phyloP scores from a whole-genome alignment of 1,284 basidiomycete species.

The Rhizoctonia solani region DNA sequence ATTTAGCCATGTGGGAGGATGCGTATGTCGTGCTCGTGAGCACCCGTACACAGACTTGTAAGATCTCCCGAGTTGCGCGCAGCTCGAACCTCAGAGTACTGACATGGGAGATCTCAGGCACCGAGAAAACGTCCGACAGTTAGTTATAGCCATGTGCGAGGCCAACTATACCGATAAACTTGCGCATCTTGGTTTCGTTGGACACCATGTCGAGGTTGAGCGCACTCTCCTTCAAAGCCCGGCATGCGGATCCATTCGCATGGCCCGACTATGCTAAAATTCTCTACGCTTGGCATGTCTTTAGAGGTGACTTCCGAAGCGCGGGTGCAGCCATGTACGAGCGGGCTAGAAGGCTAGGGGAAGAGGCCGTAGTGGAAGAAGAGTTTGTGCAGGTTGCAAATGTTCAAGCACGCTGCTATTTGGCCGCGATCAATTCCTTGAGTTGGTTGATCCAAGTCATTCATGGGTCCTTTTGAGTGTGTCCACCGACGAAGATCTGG shows the following conservation, averaged over 20 bases:
- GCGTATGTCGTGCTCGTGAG: conserved; percentile 80
- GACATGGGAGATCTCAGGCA: conserved; percentile 56
- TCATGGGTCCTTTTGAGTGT: conserved; percentile 81
- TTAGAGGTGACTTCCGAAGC: conserved; percentile 83
- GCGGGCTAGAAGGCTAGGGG: conserved; percentile 78
- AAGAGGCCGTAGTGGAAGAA: conserved; percentile 51
- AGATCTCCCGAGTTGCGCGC: conserved; percentile 46
- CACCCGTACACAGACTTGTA: conserved; percentile 77
- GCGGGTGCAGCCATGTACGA: conserved; percentile 94
- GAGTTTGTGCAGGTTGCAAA: conserved; percentile 65
- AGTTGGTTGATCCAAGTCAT: conserved; percentile 77
- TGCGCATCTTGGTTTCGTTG: conserved; percentile 84
- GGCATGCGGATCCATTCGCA: conserved; percentile 88
- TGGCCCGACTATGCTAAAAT: conserved; percentile 89
- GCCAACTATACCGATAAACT: conserved; percentile 78
- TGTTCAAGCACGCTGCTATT: conserved; percentile 80
- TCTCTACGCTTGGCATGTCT: conserved; percentile 92
- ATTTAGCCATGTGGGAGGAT: conserved; percentile 77
- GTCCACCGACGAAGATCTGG: conserved; percentile 49
- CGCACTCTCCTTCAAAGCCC: conserved; percentile 90
- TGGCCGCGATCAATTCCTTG: conserved; percentile 90
- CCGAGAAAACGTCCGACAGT: conserved; percentile 74
- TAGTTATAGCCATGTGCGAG: conserved; percentile 94
- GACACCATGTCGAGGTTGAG: conserved; percentile 86
- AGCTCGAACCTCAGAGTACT: background rate